Evolutionary conservation across 2,329 filamentous ascomycete genomes (phyloP), one percentile per base, ranked within the genome.

Genomic region (Nothophoma quercina): DNA sequence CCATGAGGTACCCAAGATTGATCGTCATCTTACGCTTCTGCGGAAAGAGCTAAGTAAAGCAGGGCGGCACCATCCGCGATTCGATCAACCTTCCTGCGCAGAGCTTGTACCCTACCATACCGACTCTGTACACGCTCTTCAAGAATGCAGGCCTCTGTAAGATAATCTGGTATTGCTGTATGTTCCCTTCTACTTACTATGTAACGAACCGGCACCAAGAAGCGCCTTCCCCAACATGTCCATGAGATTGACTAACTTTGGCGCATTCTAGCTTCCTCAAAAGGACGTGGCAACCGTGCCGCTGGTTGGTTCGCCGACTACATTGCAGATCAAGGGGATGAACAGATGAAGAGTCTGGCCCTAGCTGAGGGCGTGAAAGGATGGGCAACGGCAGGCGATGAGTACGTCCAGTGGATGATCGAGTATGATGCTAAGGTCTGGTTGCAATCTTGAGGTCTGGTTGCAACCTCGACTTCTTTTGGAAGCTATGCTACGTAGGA

Each of bases 101-200:
- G 36, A 40, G 36, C 15, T 40, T 40, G 36, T 29, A 40, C 16
- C 36, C 36, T 12, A 40, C 36, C 25, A 40, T 40, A 40, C 36
- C 36, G 23, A 40, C 36, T 12, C 19, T 40, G 36, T 40, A 40
- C 36, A 40, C 36, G 15, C 36, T 40, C 9, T 40, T 40, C 36
- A 40, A 40, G 25, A 29, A 12, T 15, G 36, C 36, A 40, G 36
- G 25, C 5, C 36, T 40, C 15, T 29, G 36, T 29, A 40, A 40
- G 10, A 40, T 40, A 40, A 29, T 40, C 25, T 40, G 36, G 36
- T 40, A 40, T 40, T 40, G 36, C 36, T 40, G 36, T 40, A 40
- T 19, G 36, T 40, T 40, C 15, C 35, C 36, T 39, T 40, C 36
- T 8, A 6, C 2, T 19, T 25, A 12, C 12, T 29, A 12, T 15